phyloP scores from a whole-genome alignment of 83 land plant species.

The Larix sibirica region DNA sequence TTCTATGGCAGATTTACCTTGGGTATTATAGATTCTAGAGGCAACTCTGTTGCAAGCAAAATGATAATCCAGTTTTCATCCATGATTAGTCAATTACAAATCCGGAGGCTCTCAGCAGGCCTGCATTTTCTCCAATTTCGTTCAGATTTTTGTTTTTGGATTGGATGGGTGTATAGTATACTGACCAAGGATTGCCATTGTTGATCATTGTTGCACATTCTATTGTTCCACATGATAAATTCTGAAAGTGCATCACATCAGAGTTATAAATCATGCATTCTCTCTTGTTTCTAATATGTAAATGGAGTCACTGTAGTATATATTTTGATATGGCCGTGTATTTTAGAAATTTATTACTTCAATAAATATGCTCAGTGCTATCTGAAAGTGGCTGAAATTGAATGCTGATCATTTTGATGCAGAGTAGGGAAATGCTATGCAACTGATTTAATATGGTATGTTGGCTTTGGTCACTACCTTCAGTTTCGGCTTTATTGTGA shows the following conservation, averaged over 20 bases:
- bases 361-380: background rate
- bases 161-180: background rate
- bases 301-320: background rate
- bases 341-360: background rate
- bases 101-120: too few species aligned
- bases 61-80: too few species aligned
- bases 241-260: too few species aligned
- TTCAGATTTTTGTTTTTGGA: background rate
- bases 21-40: too few species aligned
- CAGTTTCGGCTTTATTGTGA: constrained; percentile 18
- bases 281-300: background rate
- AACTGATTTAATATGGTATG: constrained; percentile 3
- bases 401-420: background rate
- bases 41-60: too few species aligned
- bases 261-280: too few species aligned
- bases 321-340: background rate
- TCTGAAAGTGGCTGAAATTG: background rate
- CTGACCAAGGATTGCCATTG: too few species aligned
- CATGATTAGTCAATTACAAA: too few species aligned
- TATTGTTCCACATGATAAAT: too few species aligned
- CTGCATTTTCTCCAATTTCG: too few species aligned
- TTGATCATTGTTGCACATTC: too few species aligned
- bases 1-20: too few species aligned
- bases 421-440: constrained; percentile 11
- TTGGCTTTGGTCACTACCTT: constrained; percentile 17